Evolutionary conservation across 345 rosid genomes (phyloP).

Genomic region (Psidium guajava): DNA sequence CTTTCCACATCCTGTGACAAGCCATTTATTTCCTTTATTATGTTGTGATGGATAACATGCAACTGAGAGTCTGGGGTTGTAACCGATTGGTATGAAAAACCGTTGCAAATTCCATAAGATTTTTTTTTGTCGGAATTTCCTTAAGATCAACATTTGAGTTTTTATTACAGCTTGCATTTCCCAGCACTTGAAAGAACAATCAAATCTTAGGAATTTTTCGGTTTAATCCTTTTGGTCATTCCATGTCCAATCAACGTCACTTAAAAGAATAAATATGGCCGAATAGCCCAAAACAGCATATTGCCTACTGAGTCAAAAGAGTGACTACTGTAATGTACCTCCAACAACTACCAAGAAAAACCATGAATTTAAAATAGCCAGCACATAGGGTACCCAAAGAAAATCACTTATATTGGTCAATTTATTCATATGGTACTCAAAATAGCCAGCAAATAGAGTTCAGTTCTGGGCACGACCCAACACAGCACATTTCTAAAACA

Average conservation of each 20-base stretch:
- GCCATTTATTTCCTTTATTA: background rate
- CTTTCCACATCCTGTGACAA: background rate
- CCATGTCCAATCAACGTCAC: background rate
- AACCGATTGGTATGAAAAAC: background rate
- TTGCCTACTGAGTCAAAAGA: too few relatives aligned
- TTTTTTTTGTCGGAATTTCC: background rate
- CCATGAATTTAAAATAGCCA: too few relatives aligned
- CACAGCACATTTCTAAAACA: too few relatives aligned
- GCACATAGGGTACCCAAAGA: too few relatives aligned
- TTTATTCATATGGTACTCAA: too few relatives aligned
- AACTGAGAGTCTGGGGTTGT: background rate
- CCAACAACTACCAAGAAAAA: too few relatives aligned
- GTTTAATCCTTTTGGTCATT: background rate
- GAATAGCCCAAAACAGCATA: too few relatives aligned
- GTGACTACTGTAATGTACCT: too few relatives aligned
- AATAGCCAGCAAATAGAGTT: too few relatives aligned
- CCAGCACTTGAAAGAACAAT: slow-evolving; percentile 58
- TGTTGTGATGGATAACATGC: background rate
- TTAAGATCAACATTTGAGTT: background rate
- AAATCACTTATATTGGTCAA: too few relatives aligned
- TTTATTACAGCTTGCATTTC: slow-evolving; percentile 75
- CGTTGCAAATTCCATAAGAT: background rate
- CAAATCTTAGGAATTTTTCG: background rate
- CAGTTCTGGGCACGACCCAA: too few relatives aligned
- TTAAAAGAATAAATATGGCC: background rate